These are phyloP conservation scores for Colletotrichum incanum DNA, from an alignment of 2,329 filamentous ascomycete genomes.

Conservation along the genomic window DNA sequence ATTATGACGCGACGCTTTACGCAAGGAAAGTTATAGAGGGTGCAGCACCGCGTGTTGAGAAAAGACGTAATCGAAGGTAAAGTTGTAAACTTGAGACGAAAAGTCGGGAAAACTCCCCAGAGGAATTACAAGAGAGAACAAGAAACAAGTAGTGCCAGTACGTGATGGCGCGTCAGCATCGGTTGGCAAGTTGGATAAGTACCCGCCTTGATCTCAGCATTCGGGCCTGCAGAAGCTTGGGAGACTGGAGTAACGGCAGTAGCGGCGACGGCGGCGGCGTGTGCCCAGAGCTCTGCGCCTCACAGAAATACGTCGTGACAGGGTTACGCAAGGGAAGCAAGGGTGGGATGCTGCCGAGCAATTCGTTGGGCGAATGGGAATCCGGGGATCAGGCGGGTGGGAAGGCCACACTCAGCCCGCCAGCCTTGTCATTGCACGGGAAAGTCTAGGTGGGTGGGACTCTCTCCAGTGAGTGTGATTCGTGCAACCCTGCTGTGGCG, in stretches of 20 bases:
- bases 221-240: constrained; percentile 34
- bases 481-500: constrained; percentile 13
- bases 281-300: constrained; percentile 44
- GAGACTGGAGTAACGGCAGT: constrained; percentile 28
- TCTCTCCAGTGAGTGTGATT: background rate
- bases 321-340: constrained; percentile 34
- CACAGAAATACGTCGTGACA: constrained; percentile 39
- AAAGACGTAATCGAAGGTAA: background rate
- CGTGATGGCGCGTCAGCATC: constrained; percentile 37
- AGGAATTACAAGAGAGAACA: constrained; percentile 16
- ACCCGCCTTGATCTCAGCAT: constrained; percentile 35
- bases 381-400: constrained; percentile 6
- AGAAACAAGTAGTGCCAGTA: constrained; percentile 25
- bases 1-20: constrained; percentile 13
- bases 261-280: constrained; percentile 36
- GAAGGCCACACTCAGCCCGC: constrained; percentile 35
- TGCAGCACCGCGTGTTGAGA: background rate
- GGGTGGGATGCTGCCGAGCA: constrained; percentile 1
- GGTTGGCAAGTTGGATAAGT: constrained; percentile 38
- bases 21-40: constrained; percentile 11
- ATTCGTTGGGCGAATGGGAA: constrained; percentile 27
- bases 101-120: constrained; percentile 4
- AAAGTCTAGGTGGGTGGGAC: constrained; percentile 2
- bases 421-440: constrained; percentile 39
- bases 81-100: background rate